Evolutionary conservation across 352 stramenopile genomes (phyloP).

Genomic region (Globisporangium cederbergense): DNA sequence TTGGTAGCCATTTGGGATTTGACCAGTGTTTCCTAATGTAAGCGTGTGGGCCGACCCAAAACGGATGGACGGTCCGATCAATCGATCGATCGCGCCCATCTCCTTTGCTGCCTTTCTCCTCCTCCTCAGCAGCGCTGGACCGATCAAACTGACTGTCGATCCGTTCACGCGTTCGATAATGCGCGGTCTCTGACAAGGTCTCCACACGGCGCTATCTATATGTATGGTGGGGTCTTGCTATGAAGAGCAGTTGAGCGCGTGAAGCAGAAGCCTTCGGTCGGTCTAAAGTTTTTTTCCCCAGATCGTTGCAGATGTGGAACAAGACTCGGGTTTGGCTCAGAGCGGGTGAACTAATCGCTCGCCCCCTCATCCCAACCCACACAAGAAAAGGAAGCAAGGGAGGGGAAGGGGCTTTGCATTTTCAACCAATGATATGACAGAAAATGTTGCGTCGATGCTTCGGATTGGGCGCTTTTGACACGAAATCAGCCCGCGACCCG

Average conservation of each 20-base stretch:
- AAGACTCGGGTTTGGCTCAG: not conserved
- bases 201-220: too few species aligned
- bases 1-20: not conserved
- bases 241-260: too few species aligned
- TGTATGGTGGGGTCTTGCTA: not conserved
- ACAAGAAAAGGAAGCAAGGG: not conserved
- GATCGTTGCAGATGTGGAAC: conserved; percentile 2
- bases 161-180: not conserved
- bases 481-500: not conserved
- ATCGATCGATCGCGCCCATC: not conserved
- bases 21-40: not conserved
- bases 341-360: too few species aligned
- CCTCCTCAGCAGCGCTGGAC: not conserved
- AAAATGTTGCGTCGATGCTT: not conserved
- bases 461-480: not conserved
- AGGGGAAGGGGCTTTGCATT: not conserved
- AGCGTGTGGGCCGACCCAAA: not conserved
- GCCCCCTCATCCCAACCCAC: not conserved
- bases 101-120: not conserved
- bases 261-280: too few species aligned
- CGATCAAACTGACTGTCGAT: not conserved
- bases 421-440: not conserved
- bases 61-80: not conserved
- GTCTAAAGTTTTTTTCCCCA: too few species aligned
- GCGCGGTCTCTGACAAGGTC: too few species aligned